Evolutionary conservation across 2,329 filamentous ascomycete species (phyloP), one percentile per base, ranked within the genome.

Genomic region (Ceratocystis alfenasii): DNA sequence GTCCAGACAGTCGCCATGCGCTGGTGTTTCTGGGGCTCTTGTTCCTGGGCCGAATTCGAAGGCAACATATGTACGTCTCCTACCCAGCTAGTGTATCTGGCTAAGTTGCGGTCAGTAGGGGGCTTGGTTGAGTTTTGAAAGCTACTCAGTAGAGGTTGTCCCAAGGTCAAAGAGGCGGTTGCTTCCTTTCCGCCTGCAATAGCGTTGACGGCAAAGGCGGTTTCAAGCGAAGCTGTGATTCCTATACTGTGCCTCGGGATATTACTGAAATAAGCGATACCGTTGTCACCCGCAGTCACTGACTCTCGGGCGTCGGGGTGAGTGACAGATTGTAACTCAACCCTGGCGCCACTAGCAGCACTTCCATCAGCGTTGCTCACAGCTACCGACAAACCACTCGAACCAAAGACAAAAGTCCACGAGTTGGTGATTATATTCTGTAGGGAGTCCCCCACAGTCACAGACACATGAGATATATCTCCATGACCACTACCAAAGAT

Each of bases 201-300:
- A 25, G 66, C 46, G n/a, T 63, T 60, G 41, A 67, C 48, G 15
- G 45, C 59, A 28, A 48, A n/a, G n/a, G 63, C 33, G 6, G 48
- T 59, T 17, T 48, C 63, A 20, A 67, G 63, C 28, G 63, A 59
- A 2, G 63, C 63, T 4, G 60, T 63, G 36, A 63, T 65, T 1
- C 66, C 59, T n/a, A 67, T 30, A n/a, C 55, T 67, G 41, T 67
- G 66, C 22, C 36, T 30, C 1, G 63, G 66, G 3, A 67, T 44
- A 12, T 65, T 65, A 7, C 36, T 20, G 12, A 67, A 67, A 2
- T 30, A 20, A 30, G 66, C 63, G 25, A 65, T 30, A 20, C 66
- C 66, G 5, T 15, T 12, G 36, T 44, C 59, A 30, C 65, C 57
- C 12, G 63, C 46, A 3, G 46, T 41, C 48, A 30, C 50, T 1